Conservation (phyloP, 139 green algal genomes). For the Micromonas pusilla region DNA sequence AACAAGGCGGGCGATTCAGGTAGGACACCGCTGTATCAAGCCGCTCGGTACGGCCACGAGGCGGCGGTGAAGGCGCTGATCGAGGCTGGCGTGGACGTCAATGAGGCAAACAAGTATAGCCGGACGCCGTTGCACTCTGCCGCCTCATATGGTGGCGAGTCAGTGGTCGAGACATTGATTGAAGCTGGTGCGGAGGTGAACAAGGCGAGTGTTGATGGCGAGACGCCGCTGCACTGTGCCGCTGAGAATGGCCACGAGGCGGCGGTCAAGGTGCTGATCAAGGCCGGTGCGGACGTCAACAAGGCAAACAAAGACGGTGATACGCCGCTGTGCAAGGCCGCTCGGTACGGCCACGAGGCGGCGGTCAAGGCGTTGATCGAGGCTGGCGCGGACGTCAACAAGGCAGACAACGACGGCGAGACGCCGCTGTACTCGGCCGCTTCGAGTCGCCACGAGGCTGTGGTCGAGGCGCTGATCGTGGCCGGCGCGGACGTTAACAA, state of each 20-base stretch:
- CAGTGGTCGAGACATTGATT: neutral
- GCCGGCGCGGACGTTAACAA: neutral
- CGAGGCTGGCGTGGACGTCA: neutral
- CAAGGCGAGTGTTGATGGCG: neutral
- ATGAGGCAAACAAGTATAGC: too few relatives aligned
- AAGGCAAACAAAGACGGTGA: neutral
- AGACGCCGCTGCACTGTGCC: conserved; percentile 4
- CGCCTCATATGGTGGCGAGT: neutral
- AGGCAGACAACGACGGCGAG: conserved; percentile 2
- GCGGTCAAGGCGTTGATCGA: neutral
- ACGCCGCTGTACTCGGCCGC: conserved; percentile 18
- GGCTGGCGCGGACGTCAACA: conserved; percentile 13
- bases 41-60: neutral
- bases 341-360: neutral
- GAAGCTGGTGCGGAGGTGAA: neutral
- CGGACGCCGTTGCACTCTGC: conserved; percentile 1
- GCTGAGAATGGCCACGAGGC: neutral
- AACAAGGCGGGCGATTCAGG: neutral
- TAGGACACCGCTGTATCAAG: conserved; percentile 10
- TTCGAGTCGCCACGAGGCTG: neutral
- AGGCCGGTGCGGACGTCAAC: neutral
- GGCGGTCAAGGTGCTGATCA: neutral
- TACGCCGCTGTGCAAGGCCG: neutral
- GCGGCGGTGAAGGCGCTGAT: conserved; percentile 16
- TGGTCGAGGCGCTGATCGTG: conserved; percentile 10